A percentile compares a stretch with the other conserved stretches of the same genome.
phyloP scores from a whole-genome alignment of 2,329 filamentous ascomycete genomes.

The Cercospora nicotianae region DNA sequence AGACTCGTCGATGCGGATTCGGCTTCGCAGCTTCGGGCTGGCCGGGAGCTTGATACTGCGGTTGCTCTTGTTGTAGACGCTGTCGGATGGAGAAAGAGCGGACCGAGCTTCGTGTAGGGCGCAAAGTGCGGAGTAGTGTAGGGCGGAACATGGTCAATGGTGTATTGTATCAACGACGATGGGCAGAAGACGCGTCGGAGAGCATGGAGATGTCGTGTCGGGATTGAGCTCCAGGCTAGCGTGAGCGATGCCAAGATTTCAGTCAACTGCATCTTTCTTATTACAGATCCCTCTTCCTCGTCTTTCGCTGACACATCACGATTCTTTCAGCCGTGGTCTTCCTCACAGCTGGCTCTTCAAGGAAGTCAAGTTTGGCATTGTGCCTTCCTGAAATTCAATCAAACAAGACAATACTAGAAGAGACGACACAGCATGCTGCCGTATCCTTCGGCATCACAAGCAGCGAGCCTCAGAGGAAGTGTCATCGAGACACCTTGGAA shows the following conservation, averaged over 20 bases:
- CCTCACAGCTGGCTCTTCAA: not conserved
- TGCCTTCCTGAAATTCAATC: not conserved
- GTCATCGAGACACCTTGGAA: not conserved
- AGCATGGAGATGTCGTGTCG: not conserved
- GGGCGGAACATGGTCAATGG: slow-evolving; percentile 5
- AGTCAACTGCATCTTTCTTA: not conserved
- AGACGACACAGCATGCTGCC: not conserved
- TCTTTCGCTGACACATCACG: not conserved
- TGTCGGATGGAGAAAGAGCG: slow-evolving; percentile 13
- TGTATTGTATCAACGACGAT: not conserved
- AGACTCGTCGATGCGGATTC: slow-evolving; percentile 58
- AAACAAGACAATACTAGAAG: no score
- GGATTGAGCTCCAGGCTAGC: not conserved
- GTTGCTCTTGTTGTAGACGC: slow-evolving; percentile 7
- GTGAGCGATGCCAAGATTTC: not conserved
- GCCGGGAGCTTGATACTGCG: slow-evolving; percentile 29
- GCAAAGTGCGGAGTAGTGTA: not conserved
- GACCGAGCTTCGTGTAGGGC: not conserved
- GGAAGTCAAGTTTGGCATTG: not conserved
- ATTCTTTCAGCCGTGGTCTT: not conserved
- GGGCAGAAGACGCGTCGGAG: not conserved
- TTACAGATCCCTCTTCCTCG: not conserved
- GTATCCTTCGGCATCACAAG: not conserved
- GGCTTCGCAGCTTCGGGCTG: slow-evolving; percentile 15
- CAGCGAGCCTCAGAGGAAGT: not conserved